Evolutionary conservation across 2,329 filamentous ascomycete species (phyloP).

Genomic region (Septoria petroselini): DNA sequence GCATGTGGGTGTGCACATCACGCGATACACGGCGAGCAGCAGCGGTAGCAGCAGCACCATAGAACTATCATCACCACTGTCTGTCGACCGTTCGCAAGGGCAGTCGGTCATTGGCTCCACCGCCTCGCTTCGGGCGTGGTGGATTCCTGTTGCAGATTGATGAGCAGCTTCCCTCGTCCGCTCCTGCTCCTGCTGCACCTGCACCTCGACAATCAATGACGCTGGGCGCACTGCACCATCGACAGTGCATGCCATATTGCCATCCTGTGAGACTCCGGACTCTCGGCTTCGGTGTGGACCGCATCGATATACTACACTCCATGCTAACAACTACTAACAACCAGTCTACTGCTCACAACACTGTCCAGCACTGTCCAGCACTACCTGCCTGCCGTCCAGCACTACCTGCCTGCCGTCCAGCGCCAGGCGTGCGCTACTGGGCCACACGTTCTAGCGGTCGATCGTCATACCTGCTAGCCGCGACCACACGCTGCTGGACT

Average conservation of each 20-base stretch:
- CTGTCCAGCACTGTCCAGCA: too few species aligned
- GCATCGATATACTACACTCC: too few species aligned
- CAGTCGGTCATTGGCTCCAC: background rate
- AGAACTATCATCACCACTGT: background rate
- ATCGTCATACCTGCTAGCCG: constrained; percentile 4
- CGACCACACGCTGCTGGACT: background rate
- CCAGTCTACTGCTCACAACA: too few species aligned
- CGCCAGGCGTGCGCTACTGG: background rate
- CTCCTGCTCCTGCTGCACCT: background rate
- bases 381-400: background rate
- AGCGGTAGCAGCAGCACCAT: too few species aligned
- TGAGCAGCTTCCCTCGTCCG: background rate
- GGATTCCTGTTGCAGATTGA: constrained; percentile 14
- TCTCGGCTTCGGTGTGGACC: background rate
- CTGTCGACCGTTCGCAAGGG: too few species aligned
- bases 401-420: background rate
- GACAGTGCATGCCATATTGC: background rate
- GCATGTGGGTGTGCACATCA: background rate
- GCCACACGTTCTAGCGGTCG: background rate
- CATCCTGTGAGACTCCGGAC: too few species aligned
- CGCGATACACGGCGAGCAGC: background rate
- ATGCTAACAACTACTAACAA: too few species aligned
- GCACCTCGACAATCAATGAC: constrained; percentile 5
- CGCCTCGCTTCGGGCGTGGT: constrained; percentile 1
- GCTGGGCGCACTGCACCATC: constrained; percentile 1